Base-by-base conservation (phyloP, 2,329 filamentous ascomycete species). In the Nothomitra cinnamomea region DNA sequence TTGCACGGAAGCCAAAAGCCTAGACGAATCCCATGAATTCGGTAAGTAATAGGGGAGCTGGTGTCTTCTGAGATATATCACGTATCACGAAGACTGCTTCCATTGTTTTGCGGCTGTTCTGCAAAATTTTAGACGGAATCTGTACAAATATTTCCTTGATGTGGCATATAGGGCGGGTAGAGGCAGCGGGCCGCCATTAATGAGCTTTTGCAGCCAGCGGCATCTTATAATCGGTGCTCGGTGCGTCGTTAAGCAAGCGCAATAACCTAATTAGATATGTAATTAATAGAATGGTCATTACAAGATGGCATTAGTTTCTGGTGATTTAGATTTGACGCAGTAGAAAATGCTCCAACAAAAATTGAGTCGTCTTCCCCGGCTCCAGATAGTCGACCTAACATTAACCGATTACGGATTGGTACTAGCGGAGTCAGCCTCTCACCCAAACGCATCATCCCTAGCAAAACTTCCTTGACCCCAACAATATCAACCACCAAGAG, bases 1-100 rank as follows among this genome's bases (percentile, higher is more conserved):
- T 95, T 56, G 90, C 80, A 57, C 81, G 86, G 70, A 95, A 95
- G 76, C 87, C 90, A 42, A 57, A 36, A 54, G 48, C 25, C 19
- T 60, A 54, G 50, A 52, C 50, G 22, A 42, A 3, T 41, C 6
- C 32, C 17, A 19, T 22, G 8, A 28, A 24, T 32, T 19, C 25
- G 17, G n/a, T 21, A 43, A 24, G 10, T 8, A 17, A 10, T 17
- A 50, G 47, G 41, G 17, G 13, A 5, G 15, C 15, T n/a, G 47
- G 24, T 21, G 47, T 32, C 10, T 19, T 19, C 47, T 50, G 47
- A 4, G 24, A 25, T 32, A n/a, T 7, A 28, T 13, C 17, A 19
- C 41, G 41, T 19, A 45, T 45, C 41, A 13, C 17, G 17, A 24
- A 19, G 22, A 45, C 41, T 5, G 17, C 13, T 24, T 13, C 22